Conservation (phyloP, 2,329 filamentous ascomycete species). For the Phialophora expanda region DNA sequence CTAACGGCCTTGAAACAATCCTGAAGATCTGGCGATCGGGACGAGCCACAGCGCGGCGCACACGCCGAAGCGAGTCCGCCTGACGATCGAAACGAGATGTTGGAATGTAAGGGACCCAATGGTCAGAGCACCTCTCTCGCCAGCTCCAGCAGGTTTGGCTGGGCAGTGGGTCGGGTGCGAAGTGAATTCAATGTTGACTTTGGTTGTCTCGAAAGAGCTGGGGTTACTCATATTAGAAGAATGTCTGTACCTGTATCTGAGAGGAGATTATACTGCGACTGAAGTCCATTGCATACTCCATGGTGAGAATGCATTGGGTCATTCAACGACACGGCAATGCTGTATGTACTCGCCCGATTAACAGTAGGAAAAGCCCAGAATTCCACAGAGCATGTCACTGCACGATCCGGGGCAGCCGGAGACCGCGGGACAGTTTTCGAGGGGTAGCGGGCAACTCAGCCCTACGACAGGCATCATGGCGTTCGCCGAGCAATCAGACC, state of each 20-base stretch:
- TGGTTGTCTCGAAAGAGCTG: neutral
- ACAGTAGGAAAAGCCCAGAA: neutral
- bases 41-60: slow-evolving; percentile 23
- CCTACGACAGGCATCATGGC: neutral
- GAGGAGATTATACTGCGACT: neutral
- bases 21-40: slow-evolving; percentile 29
- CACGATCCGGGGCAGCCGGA: neutral
- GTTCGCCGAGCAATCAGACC: neutral
- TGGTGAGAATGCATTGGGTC: neutral
- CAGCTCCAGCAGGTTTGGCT: slow-evolving; percentile 8
- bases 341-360: neutral
- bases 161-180: slow-evolving; percentile 11
- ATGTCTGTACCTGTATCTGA: neutral
- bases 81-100: slow-evolving; percentile 24
- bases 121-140: slow-evolving; percentile 4
- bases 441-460: neutral
- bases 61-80: slow-evolving; percentile 20
- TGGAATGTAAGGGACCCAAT: slow-evolving; percentile 30
- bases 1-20: slow-evolving; percentile 28
- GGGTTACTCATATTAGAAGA: neutral
- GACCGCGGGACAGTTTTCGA: neutral
- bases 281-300: neutral
- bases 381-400: neutral
- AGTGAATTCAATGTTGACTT: slow-evolving; percentile 3
- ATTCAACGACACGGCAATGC: neutral